Evolutionary conservation across 352 stramenopile species (phyloP).

Genomic region (Phytopythium boreale): DNA sequence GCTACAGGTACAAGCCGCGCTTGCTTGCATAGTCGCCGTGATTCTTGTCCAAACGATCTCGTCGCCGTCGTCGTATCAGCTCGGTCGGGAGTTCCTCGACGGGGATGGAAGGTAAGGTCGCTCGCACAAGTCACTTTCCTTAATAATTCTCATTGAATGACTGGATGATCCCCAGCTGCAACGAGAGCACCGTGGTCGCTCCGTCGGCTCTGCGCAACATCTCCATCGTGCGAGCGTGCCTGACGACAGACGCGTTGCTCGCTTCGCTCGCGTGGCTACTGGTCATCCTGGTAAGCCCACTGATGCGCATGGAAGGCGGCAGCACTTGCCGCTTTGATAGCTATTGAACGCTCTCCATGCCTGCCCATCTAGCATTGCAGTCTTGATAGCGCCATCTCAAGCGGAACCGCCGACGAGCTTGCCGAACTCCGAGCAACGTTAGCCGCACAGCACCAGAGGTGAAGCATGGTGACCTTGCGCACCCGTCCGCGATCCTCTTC

Average conservation of each 20-base stretch:
- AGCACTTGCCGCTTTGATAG: neutral
- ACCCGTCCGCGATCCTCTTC: neutral
- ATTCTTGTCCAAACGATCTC: slow-evolving; percentile 38
- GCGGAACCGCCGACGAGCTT: neutral
- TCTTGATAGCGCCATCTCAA: neutral
- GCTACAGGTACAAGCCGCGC: slow-evolving; percentile 29
- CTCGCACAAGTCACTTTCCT: neutral
- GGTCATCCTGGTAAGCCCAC: slow-evolving; percentile 37
- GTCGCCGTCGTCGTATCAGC: slow-evolving; percentile 38
- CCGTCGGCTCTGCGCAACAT: slow-evolving; percentile 21
- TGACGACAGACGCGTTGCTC: slow-evolving; percentile 36
- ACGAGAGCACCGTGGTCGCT: slow-evolving; percentile 13
- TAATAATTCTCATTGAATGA: neutral
- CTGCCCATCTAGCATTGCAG: neutral
- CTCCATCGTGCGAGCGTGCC: slow-evolving; percentile 24
- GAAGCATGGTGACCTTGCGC: neutral
- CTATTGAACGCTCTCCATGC: neutral
- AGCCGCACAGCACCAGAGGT: neutral
- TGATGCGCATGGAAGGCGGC: neutral
- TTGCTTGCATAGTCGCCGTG: slow-evolving; percentile 20
- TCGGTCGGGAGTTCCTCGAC: slow-evolving; percentile 34
- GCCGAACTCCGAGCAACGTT: neutral
- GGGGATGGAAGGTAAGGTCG: slow-evolving; percentile 34
- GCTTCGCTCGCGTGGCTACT: slow-evolving; percentile 49
- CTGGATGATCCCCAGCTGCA: slow-evolving; percentile 15